Conservation (phyloP, 2,329 filamentous ascomycete species). For the Trichoderma sp. region DNA sequence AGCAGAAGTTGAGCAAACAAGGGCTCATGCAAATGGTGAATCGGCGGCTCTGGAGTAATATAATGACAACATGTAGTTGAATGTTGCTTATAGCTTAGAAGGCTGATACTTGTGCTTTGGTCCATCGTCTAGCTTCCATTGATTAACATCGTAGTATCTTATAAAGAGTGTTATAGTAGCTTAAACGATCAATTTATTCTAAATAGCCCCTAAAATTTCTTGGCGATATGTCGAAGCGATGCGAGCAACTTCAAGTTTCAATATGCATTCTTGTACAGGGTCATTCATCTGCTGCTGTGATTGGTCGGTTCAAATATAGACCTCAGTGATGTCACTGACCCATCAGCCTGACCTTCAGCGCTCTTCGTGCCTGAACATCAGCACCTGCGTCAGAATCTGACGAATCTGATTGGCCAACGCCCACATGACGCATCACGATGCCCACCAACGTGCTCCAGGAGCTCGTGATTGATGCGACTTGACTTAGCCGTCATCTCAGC, state of each 20-base stretch:
- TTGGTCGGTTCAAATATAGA: neutral
- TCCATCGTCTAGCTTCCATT: too few species aligned
- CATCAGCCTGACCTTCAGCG: constrained; percentile 1
- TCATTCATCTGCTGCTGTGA: neutral
- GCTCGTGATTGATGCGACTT: constrained; percentile 15
- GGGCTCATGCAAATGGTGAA: neutral
- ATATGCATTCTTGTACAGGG: neutral
- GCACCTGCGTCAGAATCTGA: neutral
- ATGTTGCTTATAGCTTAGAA: neutral
- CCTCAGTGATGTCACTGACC: neutral
- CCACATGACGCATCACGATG: constrained; percentile 19
- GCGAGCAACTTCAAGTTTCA: neutral
- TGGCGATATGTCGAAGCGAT: too few species aligned
- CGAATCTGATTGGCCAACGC: constrained; percentile 10
- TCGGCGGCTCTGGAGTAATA: neutral
- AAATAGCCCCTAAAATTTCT: neutral
- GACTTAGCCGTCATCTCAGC: neutral
- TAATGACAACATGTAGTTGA: neutral
- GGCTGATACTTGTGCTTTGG: neutral
- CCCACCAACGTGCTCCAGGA: neutral
- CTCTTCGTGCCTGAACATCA: constrained; percentile 9
- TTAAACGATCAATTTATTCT: neutral
- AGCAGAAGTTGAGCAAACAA: neutral
- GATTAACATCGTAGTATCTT: neutral
- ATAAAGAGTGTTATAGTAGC: neutral